Evolutionary conservation across 768 basidiomycete species (phyloP).

Genomic region (Suillus hirtellus): DNA sequence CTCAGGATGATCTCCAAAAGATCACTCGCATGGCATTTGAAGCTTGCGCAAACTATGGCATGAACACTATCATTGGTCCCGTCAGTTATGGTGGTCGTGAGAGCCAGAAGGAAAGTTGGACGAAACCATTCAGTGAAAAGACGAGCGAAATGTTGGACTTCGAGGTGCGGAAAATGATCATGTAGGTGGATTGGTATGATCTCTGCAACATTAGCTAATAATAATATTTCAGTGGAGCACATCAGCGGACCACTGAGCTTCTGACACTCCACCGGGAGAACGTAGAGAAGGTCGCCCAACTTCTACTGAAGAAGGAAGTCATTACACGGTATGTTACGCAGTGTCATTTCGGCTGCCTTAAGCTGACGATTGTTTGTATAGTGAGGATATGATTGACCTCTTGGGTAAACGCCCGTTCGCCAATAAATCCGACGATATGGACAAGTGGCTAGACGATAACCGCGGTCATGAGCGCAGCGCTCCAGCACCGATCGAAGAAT

Average conservation of each 20-base stretch:
- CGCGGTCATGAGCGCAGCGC: constrained; percentile 57
- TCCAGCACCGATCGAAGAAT: constrained; percentile 51
- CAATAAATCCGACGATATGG: constrained; percentile 89
- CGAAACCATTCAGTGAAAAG: constrained; percentile 97
- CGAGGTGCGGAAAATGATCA: constrained; percentile 96
- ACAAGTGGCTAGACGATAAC: constrained; percentile 92
- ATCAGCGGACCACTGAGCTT: constrained; percentile 79
- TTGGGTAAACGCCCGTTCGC: constrained; percentile 82
- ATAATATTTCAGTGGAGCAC: constrained; percentile 55
- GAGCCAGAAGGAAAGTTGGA: constrained; percentile 83
- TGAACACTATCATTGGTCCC: constrained; percentile 93
- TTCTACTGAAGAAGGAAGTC: constrained; percentile 93
- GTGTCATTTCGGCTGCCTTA: constrained; percentile 1
- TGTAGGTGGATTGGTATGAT: constrained; percentile 39
- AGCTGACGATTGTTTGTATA: constrained; percentile 29
- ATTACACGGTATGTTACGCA: constrained; percentile 71
- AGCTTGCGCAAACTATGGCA: constrained; percentile 93
- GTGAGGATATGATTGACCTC: constrained; percentile 85
- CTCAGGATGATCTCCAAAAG: constrained; percentile 97
- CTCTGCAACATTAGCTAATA: constrained; percentile 13
- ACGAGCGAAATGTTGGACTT: constrained; percentile 91
- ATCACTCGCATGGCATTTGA: constrained; percentile 98
- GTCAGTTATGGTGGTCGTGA: constrained; percentile 94
- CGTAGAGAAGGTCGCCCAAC: constrained; percentile 91
- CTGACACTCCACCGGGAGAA: constrained; percentile 80